A percentile compares a stretch with the other conserved stretches of the same genome.
These are phyloP conservation scores for Pseudopyricularia cyperi DNA, from an alignment of 2,329 filamentous ascomycete genomes.

Conservation along the genomic window DNA sequence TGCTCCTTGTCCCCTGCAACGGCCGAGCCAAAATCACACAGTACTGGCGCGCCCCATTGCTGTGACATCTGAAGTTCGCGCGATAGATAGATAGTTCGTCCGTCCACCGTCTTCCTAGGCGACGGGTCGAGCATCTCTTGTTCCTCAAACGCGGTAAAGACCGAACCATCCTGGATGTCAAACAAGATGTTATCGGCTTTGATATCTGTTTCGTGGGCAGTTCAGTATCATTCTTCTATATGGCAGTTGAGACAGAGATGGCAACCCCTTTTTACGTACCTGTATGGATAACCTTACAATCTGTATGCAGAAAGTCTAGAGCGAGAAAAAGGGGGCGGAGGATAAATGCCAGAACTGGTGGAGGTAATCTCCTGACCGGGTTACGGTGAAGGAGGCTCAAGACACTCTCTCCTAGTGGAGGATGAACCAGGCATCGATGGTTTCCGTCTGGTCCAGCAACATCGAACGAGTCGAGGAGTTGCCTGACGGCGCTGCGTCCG, in stretches of 20 bases:
- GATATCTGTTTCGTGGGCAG: constrained; percentile 14
- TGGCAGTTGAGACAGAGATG: background rate
- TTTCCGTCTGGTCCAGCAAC: background rate
- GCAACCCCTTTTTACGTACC: constrained; percentile 6
- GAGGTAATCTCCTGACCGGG: background rate
- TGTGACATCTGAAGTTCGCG: background rate
- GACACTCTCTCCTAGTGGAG: background rate
- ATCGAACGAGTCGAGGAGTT: background rate
- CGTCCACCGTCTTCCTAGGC: constrained; percentile 15
- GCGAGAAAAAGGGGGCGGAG: constrained; percentile 5
- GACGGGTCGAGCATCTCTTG: constrained; percentile 16
- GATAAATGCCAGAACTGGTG: background rate
- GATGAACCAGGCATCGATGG: background rate
- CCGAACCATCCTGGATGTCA: constrained; percentile 16
- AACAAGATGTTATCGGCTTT: constrained; percentile 23
- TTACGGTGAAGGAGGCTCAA: background rate
- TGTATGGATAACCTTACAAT: constrained; percentile 14
- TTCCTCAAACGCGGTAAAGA: constrained; percentile 17
- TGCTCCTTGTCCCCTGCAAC: constrained; percentile 11
- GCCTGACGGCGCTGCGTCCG: background rate
- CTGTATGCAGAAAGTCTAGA: constrained; percentile 12
- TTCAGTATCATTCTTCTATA: background rate
- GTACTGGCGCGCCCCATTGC: constrained; percentile 9
- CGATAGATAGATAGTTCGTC: background rate
- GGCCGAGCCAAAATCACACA: constrained; percentile 24